Percentiles rank a stretch among this genome's conserved stretches.
phyloP scores from a whole-genome alignment of 2,329 filamentous ascomycete genomes.

The Ophiostoma tasmaniense region DNA sequence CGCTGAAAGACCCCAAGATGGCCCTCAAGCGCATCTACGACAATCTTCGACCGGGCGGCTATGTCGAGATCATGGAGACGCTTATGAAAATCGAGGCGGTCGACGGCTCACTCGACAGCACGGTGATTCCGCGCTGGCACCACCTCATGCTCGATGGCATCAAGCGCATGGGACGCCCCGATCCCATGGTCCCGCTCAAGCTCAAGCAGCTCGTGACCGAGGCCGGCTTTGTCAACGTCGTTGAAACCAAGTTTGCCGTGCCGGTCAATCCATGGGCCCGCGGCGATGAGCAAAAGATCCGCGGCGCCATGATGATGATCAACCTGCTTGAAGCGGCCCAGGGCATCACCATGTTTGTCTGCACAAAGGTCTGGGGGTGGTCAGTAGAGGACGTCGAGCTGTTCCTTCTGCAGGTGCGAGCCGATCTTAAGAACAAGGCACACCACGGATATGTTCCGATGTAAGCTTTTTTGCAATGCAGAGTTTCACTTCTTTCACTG shows the following conservation, averaged over 20 bases:
- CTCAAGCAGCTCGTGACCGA: not conserved
- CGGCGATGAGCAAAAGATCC: slow-evolving; percentile 23
- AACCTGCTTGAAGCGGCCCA: slow-evolving; percentile 24
- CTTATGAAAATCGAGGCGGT: slow-evolving; percentile 22
- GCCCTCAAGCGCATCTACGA: slow-evolving; percentile 36
- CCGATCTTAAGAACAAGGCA: slow-evolving; percentile 19
- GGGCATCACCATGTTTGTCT: slow-evolving; percentile 24
- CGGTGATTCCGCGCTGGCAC: slow-evolving; percentile 17
- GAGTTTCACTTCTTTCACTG: not conserved
- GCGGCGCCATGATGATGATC: slow-evolving; percentile 24
- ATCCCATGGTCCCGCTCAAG: not conserved
- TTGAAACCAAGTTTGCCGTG: slow-evolving; percentile 26
- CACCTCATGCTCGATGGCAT: not conserved
- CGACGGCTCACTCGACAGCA: slow-evolving; percentile 27
- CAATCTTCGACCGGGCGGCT: slow-evolving; percentile 34
- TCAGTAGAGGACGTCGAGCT: slow-evolving; percentile 22
- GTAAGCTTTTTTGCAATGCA: slow-evolving; percentile 8
- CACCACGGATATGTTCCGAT: slow-evolving; percentile 20
- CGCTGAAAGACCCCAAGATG: slow-evolving; percentile 10
- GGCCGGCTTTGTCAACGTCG: not conserved
- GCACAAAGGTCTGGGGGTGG: slow-evolving; percentile 24
- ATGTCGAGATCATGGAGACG: slow-evolving; percentile 32
- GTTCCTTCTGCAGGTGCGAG: slow-evolving; percentile 20
- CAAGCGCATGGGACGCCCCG: not conserved
- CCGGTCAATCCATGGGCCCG: slow-evolving; percentile 29